phyloP scores from a whole-genome alignment of 2,329 filamentous ascomycete genomes.

The Endoconidiophora laricicola region DNA sequence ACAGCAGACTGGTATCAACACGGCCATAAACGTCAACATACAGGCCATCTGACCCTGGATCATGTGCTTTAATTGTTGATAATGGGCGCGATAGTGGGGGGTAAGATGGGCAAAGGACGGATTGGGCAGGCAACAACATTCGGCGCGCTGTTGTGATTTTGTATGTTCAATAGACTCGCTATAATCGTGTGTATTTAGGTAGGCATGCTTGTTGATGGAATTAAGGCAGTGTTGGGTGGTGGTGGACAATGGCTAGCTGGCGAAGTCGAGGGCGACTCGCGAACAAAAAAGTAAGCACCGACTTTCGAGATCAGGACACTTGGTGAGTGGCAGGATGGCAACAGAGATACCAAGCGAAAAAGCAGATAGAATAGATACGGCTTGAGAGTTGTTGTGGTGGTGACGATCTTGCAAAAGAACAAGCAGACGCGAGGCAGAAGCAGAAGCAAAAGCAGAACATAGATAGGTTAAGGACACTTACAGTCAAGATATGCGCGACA shows the following conservation, averaged over 20 bases:
- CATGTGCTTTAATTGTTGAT: background rate
- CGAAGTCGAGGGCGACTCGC: no score
- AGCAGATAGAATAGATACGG: background rate
- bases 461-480: constrained; percentile 1
- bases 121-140: constrained; percentile 4
- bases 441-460: background rate
- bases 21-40: no score
- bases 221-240: background rate
- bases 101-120: background rate
- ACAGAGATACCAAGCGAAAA: background rate
- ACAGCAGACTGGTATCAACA: background rate
- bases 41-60: background rate
- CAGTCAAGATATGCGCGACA: constrained; percentile 10
- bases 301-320: background rate
- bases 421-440: background rate
- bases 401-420: background rate
- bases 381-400: background rate
- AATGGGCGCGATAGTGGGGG: background rate
- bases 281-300: constrained; percentile 2
- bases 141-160: constrained; percentile 5
- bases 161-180: background rate
- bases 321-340: constrained; percentile 1
- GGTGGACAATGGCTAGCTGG: background rate
- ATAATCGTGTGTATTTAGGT: background rate
- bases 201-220: background rate